Percentiles rank a stretch among this genome's conserved stretches.
Conservation (phyloP, 352 stramenopile species). For the Pythium dissotocum region DNA sequence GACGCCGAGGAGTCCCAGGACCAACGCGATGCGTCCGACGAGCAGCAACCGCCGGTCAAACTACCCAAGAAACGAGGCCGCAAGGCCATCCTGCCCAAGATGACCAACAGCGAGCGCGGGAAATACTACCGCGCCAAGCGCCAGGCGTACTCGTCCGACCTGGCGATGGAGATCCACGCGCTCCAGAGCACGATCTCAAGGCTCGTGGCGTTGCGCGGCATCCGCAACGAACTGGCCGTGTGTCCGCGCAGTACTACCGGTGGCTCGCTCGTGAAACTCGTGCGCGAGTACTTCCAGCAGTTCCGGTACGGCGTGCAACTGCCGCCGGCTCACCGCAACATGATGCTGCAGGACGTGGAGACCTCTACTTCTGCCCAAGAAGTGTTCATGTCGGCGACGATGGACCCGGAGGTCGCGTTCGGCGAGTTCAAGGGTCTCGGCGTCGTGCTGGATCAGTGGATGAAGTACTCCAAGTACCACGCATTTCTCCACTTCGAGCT, state of each 20-base stretch:
- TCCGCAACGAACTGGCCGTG: conserved; percentile 25
- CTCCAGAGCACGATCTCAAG: conserved; percentile 47
- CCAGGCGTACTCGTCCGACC: conserved; percentile 44
- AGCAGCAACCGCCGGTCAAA: conserved; percentile 4
- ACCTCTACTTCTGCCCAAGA: conserved; percentile 21
- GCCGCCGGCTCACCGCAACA: conserved; percentile 23
- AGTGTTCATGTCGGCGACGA: conserved; percentile 45
- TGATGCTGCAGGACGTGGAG: conserved; percentile 32
- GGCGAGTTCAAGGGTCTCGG: conserved; percentile 42
- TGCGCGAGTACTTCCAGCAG: conserved; percentile 63
- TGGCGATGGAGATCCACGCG: conserved; percentile 47
- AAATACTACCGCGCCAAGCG: conserved; percentile 60
- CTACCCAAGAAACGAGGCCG: conserved; percentile 42
- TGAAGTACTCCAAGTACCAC: conserved; percentile 66
- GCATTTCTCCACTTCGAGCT: conserved; percentile 51
- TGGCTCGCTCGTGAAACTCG: conserved; percentile 38
- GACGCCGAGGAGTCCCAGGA: not conserved
- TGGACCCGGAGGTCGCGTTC: conserved; percentile 37
- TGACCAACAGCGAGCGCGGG: conserved; percentile 62
- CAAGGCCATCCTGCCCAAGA: conserved; percentile 26
- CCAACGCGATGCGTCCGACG: not conserved
- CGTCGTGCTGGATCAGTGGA: conserved; percentile 59
- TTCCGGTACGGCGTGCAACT: conserved; percentile 62
- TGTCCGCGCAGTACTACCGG: conserved; percentile 16
- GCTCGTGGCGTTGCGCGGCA: conserved; percentile 34